phyloP scores from a whole-genome alignment of 2,329 filamentous ascomycete species.

The Fusarium illudens region DNA sequence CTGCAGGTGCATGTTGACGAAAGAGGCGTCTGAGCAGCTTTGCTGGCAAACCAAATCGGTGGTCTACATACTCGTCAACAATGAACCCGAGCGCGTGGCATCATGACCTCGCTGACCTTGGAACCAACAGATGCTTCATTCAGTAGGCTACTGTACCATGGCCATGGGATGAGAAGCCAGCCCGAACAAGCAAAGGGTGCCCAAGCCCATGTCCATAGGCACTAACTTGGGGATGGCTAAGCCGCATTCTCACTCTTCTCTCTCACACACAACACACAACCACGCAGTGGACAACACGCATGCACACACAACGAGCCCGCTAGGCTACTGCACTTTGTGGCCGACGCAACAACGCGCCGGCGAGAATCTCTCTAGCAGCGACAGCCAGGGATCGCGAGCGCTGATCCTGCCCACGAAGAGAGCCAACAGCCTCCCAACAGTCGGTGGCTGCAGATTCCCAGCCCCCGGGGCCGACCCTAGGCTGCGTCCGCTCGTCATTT shows the following conservation, averaged over 20 bases:
- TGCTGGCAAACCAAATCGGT: neutral
- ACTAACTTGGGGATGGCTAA: slow-evolving; percentile 17
- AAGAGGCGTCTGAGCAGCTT: neutral
- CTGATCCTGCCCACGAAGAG: slow-evolving; percentile 30
- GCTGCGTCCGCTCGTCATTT: slow-evolving; percentile 17
- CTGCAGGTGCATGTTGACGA: neutral
- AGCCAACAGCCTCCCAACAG: slow-evolving; percentile 31
- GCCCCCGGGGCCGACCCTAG: slow-evolving; percentile 38
- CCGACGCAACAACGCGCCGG: slow-evolving; percentile 32
- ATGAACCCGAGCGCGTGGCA: neutral
- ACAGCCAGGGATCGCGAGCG: slow-evolving; percentile 21
- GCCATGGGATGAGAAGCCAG: neutral
- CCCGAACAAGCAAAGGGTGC: slow-evolving; percentile 4
- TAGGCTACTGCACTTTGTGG: slow-evolving; percentile 10
- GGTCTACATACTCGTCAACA: neutral
- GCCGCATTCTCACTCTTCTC: neutral
- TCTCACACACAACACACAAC: neutral
- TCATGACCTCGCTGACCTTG: neutral
- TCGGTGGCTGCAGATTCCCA: slow-evolving; percentile 35
- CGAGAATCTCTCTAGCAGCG: slow-evolving; percentile 8
- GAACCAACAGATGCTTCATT: neutral
- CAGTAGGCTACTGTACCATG: neutral
- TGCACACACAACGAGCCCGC: neutral
- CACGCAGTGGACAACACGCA: slow-evolving; percentile 6
- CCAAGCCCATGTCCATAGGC: neutral